Percentiles rank a stretch among this genome's conserved stretches.
These are phyloP conservation scores for Sporobolomyces phaffii DNA, from an alignment of 768 basidiomycete species.

Conservation along the genomic window DNA sequence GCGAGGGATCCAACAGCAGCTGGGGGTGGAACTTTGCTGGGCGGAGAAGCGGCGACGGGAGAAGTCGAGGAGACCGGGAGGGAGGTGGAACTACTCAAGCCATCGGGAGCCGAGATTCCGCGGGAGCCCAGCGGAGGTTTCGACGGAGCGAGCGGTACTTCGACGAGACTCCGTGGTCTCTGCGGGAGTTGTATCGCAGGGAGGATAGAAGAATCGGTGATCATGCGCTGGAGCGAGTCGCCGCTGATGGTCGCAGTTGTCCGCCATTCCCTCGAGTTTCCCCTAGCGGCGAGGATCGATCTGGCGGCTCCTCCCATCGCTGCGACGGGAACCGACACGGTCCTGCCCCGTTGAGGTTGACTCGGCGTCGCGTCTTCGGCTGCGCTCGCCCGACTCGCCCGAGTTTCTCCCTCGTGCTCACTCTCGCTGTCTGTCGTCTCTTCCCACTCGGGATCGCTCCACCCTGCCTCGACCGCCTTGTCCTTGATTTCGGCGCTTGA, in stretches of 20 bases:
- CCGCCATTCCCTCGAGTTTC: conserved; percentile 27
- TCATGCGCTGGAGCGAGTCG: conserved; percentile 33
- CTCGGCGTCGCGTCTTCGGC: neutral
- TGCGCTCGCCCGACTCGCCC: neutral
- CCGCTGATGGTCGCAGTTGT: conserved; percentile 25
- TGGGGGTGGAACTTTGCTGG: neutral
- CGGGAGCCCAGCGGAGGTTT: conserved; percentile 21
- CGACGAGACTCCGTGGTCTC: conserved; percentile 18
- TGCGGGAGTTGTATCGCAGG: conserved; percentile 11
- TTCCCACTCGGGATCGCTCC: conserved; percentile 38
- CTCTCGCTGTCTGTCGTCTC: conserved; percentile 18
- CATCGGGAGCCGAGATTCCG: conserved; percentile 16
- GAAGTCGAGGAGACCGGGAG: neutral
- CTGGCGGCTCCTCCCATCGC: neutral
- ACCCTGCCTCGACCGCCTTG: conserved; percentile 1
- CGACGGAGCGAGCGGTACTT: neutral
- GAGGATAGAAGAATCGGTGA: conserved; percentile 27
- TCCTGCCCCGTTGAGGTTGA: conserved; percentile 2
- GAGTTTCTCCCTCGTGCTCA: neutral
- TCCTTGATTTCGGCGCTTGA: neutral
- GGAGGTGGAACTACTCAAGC: neutral
- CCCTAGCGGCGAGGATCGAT: neutral
- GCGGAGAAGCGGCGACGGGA: neutral
- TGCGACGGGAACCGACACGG: conserved; percentile 17
- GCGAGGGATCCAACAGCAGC: neutral